A percentile compares a stretch with the other conserved stretches of the same genome.
Evolutionary conservation across 2,329 filamentous ascomycete genomes (phyloP).

Genomic region (Phyllosticta citriasiana): DNA sequence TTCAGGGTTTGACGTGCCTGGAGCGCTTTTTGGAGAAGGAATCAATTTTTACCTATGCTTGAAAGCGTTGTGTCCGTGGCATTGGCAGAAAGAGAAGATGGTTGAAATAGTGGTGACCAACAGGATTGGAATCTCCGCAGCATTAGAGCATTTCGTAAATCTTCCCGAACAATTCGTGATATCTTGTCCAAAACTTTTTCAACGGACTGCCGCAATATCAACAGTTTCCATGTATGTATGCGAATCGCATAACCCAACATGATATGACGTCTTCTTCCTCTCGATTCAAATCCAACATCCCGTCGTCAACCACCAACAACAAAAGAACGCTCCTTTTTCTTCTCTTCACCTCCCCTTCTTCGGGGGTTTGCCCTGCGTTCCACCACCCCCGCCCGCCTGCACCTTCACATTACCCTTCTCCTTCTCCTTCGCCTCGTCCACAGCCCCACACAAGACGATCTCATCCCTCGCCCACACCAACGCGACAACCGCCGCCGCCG

Average conservation of each 20-base stretch:
- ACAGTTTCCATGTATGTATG: neutral
- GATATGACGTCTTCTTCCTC: neutral
- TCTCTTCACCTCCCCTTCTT: neutral
- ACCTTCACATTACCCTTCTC: neutral
- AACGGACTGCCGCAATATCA: neutral
- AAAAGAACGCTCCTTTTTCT: neutral
- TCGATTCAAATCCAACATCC: neutral
- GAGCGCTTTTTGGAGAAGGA: too few species aligned
- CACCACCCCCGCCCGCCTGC: neutral
- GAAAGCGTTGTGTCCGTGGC: too few species aligned
- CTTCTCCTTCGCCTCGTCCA: neutral
- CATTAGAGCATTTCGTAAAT: too few species aligned
- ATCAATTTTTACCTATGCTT: too few species aligned
- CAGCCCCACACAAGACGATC: neutral
- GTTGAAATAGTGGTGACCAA: too few species aligned
- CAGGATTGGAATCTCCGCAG: too few species aligned
- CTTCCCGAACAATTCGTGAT: too few species aligned
- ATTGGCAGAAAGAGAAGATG: too few species aligned
- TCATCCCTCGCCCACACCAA: slow-evolving; percentile 6
- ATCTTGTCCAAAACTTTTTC: too few species aligned
- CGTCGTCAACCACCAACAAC: neutral
- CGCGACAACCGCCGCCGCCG: slow-evolving; percentile 5
- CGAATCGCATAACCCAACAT: neutral
- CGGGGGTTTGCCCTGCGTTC: neutral
- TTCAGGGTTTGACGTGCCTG: too few species aligned